Evolutionary conservation across 371 early-diverging fungal species (phyloP).

Genomic region (Coemansia sp.): DNA sequence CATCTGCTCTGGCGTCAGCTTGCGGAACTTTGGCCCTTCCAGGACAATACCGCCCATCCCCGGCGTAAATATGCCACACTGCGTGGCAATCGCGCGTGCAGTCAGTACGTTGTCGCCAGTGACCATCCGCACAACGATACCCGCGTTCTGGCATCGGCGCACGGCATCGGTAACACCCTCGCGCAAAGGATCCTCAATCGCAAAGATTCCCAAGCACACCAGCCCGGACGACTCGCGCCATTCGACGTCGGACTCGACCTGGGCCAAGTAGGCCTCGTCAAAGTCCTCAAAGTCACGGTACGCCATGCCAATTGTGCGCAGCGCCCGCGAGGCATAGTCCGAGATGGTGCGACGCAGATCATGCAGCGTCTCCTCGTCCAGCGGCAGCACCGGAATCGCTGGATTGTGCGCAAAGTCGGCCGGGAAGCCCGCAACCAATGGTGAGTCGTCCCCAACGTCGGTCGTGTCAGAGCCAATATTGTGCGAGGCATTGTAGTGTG

Average conservation of each 20-base stretch:
- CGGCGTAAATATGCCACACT: conserved; percentile 77
- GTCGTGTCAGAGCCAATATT: conserved; percentile 44
- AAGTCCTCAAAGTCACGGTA: conserved; percentile 72
- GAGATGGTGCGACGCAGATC: conserved; percentile 66
- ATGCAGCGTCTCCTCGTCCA: conserved; percentile 42
- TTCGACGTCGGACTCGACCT: conserved; percentile 48
- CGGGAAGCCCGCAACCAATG: conserved; percentile 21
- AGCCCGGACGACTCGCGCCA: conserved; percentile 54
- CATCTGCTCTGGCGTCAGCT: conserved; percentile 75
- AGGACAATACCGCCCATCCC: conserved; percentile 82
- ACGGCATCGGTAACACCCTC: conserved; percentile 89
- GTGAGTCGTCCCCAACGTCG: conserved; percentile 40
- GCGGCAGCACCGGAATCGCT: conserved; percentile 44
- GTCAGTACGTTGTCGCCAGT: conserved; percentile 95
- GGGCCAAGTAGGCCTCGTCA: conserved; percentile 52
- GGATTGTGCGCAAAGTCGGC: conserved; percentile 44
- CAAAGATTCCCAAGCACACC: conserved; percentile 82
- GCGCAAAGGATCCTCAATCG: conserved; percentile 92
- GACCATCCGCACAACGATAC: conserved; percentile 93
- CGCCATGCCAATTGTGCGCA: conserved; percentile 88
- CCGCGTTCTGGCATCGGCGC: conserved; percentile 77
- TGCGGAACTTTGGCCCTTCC: conserved; percentile 90
- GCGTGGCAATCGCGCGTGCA: conserved; percentile 88
- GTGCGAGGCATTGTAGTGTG: conserved; percentile 39
- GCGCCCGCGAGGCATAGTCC: conserved; percentile 79